These are phyloP conservation scores for Aphanomyces invadans DNA, from an alignment of 352 stramenopile genomes.

Conservation along the genomic window DNA sequence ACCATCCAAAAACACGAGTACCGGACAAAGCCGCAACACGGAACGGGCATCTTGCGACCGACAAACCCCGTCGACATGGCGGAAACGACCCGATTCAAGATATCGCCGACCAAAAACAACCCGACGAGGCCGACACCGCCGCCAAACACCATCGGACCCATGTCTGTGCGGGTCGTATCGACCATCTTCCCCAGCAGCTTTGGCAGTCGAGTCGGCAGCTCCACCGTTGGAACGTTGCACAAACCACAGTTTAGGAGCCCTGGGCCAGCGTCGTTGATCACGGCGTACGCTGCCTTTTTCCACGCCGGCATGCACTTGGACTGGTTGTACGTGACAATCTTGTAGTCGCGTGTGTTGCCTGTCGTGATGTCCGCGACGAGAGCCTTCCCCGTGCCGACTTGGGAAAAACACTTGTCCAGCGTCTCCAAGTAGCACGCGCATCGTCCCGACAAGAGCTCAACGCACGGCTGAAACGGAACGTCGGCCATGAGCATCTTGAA, in stretches of 20 bases:
- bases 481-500: constrained; percentile 58
- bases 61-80: constrained; percentile 57
- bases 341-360: not conserved
- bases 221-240: constrained; percentile 26
- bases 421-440: constrained; percentile 67
- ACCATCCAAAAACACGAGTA: constrained; percentile 77
- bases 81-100: constrained; percentile 60
- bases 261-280: constrained; percentile 20
- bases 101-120: constrained; percentile 49
- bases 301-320: constrained; percentile 25
- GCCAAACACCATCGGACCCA: constrained; percentile 28
- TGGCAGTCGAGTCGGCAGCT: not conserved
- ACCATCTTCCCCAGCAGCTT: constrained; percentile 11
- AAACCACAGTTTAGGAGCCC: constrained; percentile 27
- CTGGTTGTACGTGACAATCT: constrained; percentile 23
- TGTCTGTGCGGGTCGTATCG: constrained; percentile 19
- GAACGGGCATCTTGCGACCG: constrained; percentile 62
- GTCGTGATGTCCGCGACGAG: constrained; percentile 29
- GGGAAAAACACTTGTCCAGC: constrained; percentile 52
- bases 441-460: constrained; percentile 46
- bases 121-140: constrained; percentile 34
- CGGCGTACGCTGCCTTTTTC: constrained; percentile 6
- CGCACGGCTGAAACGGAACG: constrained; percentile 64
- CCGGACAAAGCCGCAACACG: constrained; percentile 52
- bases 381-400: constrained; percentile 32